These are phyloP conservation scores for Eutypella sp. DNA, from an alignment of 2,329 filamentous ascomycete species.

Conservation along the genomic window DNA sequence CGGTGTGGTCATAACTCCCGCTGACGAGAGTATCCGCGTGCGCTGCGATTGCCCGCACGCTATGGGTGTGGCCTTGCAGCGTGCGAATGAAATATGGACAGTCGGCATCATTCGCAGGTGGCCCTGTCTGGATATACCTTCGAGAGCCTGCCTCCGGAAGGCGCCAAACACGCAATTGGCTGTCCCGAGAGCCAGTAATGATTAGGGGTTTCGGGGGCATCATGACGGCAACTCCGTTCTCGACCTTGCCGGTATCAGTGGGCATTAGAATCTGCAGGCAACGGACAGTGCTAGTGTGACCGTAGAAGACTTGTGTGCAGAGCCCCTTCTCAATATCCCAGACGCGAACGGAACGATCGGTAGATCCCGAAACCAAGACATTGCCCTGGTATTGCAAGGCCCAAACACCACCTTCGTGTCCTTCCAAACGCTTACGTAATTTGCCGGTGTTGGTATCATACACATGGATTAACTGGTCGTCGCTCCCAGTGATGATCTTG, in stretches of 20 bases:
- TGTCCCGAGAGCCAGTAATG: slow-evolving; percentile 94
- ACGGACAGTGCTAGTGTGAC: slow-evolving; percentile 93
- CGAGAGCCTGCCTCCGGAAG: slow-evolving; percentile 76
- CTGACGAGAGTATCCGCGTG: slow-evolving; percentile 95
- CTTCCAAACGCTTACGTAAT: slow-evolving; percentile 75
- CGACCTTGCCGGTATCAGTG: slow-evolving; percentile 65
- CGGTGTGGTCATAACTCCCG: slow-evolving; percentile 92
- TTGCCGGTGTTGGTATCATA: slow-evolving; percentile 96
- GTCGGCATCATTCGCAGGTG: slow-evolving; percentile 68
- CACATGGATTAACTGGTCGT: slow-evolving; percentile 95
- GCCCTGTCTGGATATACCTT: slow-evolving; percentile 72
- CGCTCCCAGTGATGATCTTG: slow-evolving; percentile 95
- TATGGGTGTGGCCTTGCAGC: slow-evolving; percentile 82
- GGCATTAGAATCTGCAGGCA: slow-evolving; percentile 94
- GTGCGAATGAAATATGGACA: slow-evolving; percentile 94
- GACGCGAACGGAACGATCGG: slow-evolving; percentile 94
- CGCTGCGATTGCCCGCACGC: slow-evolving; percentile 91
- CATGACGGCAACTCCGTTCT: slow-evolving; percentile 72
- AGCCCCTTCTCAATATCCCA: slow-evolving; percentile 95
- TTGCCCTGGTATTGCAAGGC: slow-evolving; percentile 95
- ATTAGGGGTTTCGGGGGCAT: slow-evolving; percentile 93
- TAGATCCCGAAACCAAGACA: slow-evolving; percentile 90
- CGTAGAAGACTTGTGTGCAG: slow-evolving; percentile 94
- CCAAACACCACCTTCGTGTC: slow-evolving; percentile 97
- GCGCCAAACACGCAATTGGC: slow-evolving; percentile 89